Evolutionary conservation across 2,329 filamentous ascomycete species (phyloP), one percentile per base, ranked within the genome.

Genomic region (Daldinia sp.): DNA sequence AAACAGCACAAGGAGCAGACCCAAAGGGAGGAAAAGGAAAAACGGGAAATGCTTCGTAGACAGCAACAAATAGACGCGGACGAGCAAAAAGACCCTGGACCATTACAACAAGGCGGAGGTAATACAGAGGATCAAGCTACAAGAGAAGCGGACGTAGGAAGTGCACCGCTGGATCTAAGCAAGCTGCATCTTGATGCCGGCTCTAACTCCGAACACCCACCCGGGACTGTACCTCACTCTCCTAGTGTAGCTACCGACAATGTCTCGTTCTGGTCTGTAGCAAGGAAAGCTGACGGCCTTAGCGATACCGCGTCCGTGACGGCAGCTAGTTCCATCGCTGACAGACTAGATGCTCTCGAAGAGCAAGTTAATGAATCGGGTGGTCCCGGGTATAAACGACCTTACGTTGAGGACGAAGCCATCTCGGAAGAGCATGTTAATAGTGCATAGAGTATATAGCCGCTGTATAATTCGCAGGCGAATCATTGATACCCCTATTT

Each of bases 1-100:
- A 67, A 58, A 58, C 64, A 71, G 17, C 72, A 74, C 39, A 71
- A 73, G 45, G 71, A 70, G 32, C 63, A 73, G 51, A 69, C 64
- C 8, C 48, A 57, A 9, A 51, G 56, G 27, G 69, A 72, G 48
- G 71, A 72, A 57, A 52, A 63, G 21, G 69, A 71, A 47, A 67
- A 49, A 50, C 58, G 65, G 27, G 62, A 68, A 47, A 63, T 64
- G 51, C 30, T 62, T 48, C 30, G 54, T 25, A 47, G 45, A 15
- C 58, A 61, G 27, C 63, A 37, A 47, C 56, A 53, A 30, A 37
- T 54, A 17, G 53, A 56, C 2, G 25, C 39, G 21, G 21, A 54
- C 15, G 50, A 9, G 15, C 51, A 43, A 54, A 25, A 19, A 45
- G 17, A 49, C 23, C 51, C 52, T 27, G 19, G 41, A 27, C 34